These are phyloP conservation scores for Podaxis mareebaensis DNA, from an alignment of 768 basidiomycete genomes.

Conservation along the genomic window DNA sequence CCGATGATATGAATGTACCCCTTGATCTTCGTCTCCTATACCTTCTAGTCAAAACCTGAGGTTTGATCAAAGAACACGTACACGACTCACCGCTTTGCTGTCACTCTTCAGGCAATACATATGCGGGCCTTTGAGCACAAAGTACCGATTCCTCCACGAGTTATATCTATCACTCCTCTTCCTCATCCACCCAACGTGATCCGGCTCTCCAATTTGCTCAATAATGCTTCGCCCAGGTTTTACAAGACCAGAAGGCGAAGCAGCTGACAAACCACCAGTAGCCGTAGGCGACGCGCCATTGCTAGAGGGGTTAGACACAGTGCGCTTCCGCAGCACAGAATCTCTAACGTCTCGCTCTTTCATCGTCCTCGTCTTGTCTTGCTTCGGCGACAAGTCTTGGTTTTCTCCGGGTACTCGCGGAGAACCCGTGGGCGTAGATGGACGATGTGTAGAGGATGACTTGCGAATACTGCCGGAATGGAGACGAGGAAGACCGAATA, in stretches of 20 bases:
- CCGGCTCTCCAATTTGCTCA: slow-evolving; percentile 88
- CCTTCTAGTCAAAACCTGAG: neutral
- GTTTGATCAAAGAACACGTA: slow-evolving; percentile 14
- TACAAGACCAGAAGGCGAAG: slow-evolving; percentile 33
- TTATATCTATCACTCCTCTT: slow-evolving; percentile 95
- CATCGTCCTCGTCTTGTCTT: slow-evolving; percentile 22
- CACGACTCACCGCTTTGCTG: slow-evolving; percentile 51
- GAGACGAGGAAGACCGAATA: slow-evolving; percentile 50
- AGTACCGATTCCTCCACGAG: slow-evolving; percentile 89
- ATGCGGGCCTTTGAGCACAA: slow-evolving; percentile 90
- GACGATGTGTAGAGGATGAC: slow-evolving; percentile 39
- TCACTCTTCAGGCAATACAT: slow-evolving; percentile 85
- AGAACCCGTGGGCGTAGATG: slow-evolving; percentile 32
- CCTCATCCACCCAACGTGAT: slow-evolving; percentile 92
- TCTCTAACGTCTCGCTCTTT: slow-evolving; percentile 25
- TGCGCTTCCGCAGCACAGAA: slow-evolving; percentile 56
- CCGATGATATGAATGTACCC: slow-evolving; percentile 92
- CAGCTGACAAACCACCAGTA: slow-evolving; percentile 16
- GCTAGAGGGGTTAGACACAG: slow-evolving; percentile 32
- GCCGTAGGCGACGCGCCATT: slow-evolving; percentile 15
- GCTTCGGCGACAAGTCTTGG: slow-evolving; percentile 19
- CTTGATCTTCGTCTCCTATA: slow-evolving; percentile 90
- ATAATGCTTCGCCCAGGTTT: slow-evolving; percentile 73
- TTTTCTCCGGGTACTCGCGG: slow-evolving; percentile 18
- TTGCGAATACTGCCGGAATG: slow-evolving; percentile 42